A percentile compares a stretch with the other conserved stretches of the same genome.
These are phyloP conservation scores for Blastocystis sp. DNA, from an alignment of 352 stramenopile genomes.

Conservation along the genomic window DNA sequence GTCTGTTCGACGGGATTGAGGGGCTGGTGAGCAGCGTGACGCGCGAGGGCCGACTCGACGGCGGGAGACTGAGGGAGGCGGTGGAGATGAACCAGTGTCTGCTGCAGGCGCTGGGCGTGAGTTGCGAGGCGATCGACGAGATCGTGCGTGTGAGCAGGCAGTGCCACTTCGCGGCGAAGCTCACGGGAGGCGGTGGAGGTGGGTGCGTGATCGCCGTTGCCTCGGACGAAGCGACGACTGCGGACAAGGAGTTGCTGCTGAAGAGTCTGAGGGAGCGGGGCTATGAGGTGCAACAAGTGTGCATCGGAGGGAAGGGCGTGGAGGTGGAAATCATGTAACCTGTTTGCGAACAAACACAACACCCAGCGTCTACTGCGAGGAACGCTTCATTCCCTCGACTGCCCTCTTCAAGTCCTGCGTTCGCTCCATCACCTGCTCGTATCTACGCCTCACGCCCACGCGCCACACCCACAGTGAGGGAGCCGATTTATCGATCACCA, in stretches of 20 bases:
- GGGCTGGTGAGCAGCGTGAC: conserved; percentile 75
- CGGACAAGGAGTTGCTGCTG: no score
- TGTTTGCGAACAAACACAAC: no score
- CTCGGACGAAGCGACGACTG: no score
- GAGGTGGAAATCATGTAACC: no score
- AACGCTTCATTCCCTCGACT: no score
- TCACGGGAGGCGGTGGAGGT: conserved; percentile 82
- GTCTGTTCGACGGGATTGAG: conserved; percentile 80
- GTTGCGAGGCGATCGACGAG: conserved; percentile 80
- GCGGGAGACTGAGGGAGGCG: conserved; percentile 74
- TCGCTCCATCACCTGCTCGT: conserved; percentile 35
- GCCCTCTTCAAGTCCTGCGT: no score
- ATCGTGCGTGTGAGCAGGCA: conserved; percentile 76
- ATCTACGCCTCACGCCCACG: neutral
- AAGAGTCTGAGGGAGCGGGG: no score
- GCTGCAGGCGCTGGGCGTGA: conserved; percentile 79
- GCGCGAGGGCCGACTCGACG: conserved; percentile 68
- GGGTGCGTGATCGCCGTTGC: conserved; percentile 82
- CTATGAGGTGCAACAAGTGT: no score
- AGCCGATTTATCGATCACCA: conserved; percentile 8
- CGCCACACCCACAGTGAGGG: neutral
- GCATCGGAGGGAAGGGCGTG: no score
- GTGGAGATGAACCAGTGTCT: conserved; percentile 80
- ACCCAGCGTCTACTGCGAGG: no score
- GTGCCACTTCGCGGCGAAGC: conserved; percentile 79